A percentile compares a stretch with the other conserved stretches of the same genome.
phyloP scores from a whole-genome alignment of 2,329 filamentous ascomycete species.

The Colletotrichum chrysophilum region DNA sequence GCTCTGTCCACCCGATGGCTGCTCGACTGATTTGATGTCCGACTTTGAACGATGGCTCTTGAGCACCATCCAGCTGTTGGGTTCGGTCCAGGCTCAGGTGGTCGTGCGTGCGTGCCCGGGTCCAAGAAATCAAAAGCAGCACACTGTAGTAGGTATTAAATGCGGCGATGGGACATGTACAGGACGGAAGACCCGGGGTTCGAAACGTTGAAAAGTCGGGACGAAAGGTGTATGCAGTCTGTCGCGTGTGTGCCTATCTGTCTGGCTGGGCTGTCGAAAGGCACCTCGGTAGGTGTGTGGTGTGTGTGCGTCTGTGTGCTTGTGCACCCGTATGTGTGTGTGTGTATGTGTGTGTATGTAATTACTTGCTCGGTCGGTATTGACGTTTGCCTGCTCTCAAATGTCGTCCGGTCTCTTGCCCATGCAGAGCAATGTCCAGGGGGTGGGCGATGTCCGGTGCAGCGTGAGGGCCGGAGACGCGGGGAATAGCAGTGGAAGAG shows the following conservation, averaged over 20 bases:
- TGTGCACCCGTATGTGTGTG: background rate
- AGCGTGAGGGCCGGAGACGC: background rate
- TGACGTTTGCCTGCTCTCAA: background rate
- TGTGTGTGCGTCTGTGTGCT: background rate
- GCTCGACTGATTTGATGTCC: background rate
- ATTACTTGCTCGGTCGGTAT: background rate
- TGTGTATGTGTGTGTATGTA: background rate
- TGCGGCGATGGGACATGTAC: conserved; percentile 2
- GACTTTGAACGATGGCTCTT: background rate
- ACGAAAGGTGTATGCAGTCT: conserved; percentile 7
- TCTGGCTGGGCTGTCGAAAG: background rate
- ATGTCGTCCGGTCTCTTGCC: background rate
- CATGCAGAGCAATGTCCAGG: background rate
- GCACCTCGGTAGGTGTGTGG: conserved; percentile 3
- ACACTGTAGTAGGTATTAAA: background rate
- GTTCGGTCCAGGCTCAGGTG: background rate
- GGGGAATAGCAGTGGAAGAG: background rate
- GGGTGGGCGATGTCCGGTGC: background rate
- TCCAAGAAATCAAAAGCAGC: background rate
- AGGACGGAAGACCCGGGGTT: background rate
- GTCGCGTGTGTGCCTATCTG: conserved; percentile 8
- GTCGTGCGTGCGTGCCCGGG: background rate
- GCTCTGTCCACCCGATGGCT: background rate
- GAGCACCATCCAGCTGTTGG: background rate
- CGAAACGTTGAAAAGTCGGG: conserved; percentile 19